Percentiles rank a stretch among this genome's conserved stretches.
Evolutionary conservation across 2,329 filamentous ascomycete genomes (phyloP).

Genomic region (Teratosphaeria nubilosa): DNA sequence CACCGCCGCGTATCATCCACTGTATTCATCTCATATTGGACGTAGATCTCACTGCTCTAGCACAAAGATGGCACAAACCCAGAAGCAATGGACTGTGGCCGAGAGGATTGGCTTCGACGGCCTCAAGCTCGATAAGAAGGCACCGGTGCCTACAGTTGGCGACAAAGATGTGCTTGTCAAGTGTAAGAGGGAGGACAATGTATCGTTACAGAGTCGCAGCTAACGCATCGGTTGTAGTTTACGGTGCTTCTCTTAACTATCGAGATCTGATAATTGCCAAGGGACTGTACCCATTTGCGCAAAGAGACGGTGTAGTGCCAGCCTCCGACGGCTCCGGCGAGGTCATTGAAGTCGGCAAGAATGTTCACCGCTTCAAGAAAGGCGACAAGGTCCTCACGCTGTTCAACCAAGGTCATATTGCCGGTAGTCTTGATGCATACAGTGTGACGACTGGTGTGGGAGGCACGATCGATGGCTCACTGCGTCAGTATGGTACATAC

Average conservation of each 20-base stretch:
- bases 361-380: slow-evolving; percentile 46
- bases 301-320: slow-evolving; percentile 32
- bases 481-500: slow-evolving; percentile 59
- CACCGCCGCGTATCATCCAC: neutral
- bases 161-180: slow-evolving; percentile 65
- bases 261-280: slow-evolving; percentile 40
- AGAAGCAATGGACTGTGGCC: slow-evolving; percentile 48
- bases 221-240: slow-evolving; percentile 24
- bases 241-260: slow-evolving; percentile 40
- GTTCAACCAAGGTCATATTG: slow-evolving; percentile 51
- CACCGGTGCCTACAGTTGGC: slow-evolving; percentile 49
- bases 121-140: slow-evolving; percentile 45
- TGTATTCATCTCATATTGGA: neutral
- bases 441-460: slow-evolving; percentile 51
- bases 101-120: slow-evolving; percentile 50
- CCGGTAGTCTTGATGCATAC: slow-evolving; percentile 34
- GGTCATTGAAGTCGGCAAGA: slow-evolving; percentile 44
- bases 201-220: neutral
- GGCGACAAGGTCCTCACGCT: slow-evolving; percentile 53
- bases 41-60: neutral
- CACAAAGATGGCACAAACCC: slow-evolving; percentile 25
- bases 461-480: slow-evolving; percentile 55
- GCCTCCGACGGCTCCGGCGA: slow-evolving; percentile 44
- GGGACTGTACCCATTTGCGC: slow-evolving; percentile 37
- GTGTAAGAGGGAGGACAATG: slow-evolving; percentile 23